These are phyloP conservation scores for Fraxinus xanthoxyloides DNA, from an alignment of 305 asterid species.

Conservation along the genomic window DNA sequence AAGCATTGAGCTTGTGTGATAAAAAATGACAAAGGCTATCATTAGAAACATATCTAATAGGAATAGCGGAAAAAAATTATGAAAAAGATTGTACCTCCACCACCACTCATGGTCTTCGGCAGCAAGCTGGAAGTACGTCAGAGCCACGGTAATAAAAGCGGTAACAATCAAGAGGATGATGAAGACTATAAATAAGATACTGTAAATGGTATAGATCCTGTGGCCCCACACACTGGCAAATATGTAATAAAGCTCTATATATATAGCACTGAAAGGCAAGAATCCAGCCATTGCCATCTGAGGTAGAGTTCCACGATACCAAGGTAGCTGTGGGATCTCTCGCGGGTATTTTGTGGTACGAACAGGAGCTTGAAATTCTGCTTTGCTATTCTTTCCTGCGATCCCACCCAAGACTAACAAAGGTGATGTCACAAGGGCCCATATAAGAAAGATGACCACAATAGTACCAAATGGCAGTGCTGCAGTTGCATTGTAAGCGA, in stretches of 20 bases:
- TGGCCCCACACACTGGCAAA: slow-evolving; percentile 89
- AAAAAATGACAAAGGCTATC: background rate
- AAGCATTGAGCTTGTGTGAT: background rate
- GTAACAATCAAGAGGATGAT: slow-evolving; percentile 70
- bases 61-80: background rate
- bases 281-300: slow-evolving; percentile 93
- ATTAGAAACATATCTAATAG: background rate
- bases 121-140: slow-evolving; percentile 80
- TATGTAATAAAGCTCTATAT: slow-evolving; percentile 71
- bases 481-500: slow-evolving; percentile 72
- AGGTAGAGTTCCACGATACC: slow-evolving; percentile 69
- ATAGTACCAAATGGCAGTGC: slow-evolving; percentile 83
- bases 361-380: slow-evolving; percentile 78
- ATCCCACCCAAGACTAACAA: slow-evolving; percentile 75
- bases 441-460: slow-evolving; percentile 64
- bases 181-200: slow-evolving; percentile 72
- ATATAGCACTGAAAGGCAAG: slow-evolving; percentile 80
- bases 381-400: slow-evolving; percentile 74
- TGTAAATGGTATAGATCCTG: slow-evolving; percentile 73
- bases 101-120: slow-evolving; percentile 92
- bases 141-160: slow-evolving; percentile 74
- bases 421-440: slow-evolving; percentile 83
- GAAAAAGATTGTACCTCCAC: slow-evolving; percentile 58
- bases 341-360: slow-evolving; percentile 84
- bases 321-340: slow-evolving; percentile 72